A percentile compares a stretch with the other conserved stretches of the same genome.
These are phyloP conservation scores for Diplocarpon mali DNA, from an alignment of 2,329 filamentous ascomycete species.

Conservation along the genomic window DNA sequence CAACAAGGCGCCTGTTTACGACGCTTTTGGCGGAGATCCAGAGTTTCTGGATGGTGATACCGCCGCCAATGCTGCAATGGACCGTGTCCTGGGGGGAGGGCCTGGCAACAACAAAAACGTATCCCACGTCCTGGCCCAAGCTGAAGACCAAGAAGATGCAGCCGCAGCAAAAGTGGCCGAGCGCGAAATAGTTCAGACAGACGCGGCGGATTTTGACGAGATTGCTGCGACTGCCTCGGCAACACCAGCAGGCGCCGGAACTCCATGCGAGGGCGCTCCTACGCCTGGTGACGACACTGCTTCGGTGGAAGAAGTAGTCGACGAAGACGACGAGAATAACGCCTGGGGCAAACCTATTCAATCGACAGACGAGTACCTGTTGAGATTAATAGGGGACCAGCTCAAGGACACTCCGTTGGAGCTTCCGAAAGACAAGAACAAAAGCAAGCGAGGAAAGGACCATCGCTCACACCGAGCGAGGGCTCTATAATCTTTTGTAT, in stretches of 20 bases:
- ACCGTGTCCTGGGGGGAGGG: constrained; percentile 58
- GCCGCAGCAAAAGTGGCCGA: constrained; percentile 78
- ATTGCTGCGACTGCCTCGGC: constrained; percentile 32
- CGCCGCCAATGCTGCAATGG: constrained; percentile 73
- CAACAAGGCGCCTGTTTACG: constrained; percentile 60
- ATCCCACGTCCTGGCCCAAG: constrained; percentile 69
- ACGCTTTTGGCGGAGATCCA: constrained; percentile 50
- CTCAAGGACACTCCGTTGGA: constrained; percentile 49
- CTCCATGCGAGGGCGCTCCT: constrained; percentile 19
- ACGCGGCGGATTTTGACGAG: constrained; percentile 77
- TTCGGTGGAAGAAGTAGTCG: constrained; percentile 12
- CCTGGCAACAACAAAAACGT: constrained; percentile 49
- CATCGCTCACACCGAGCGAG: constrained; percentile 24
- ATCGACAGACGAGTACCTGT: constrained; percentile 66
- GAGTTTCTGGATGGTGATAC: constrained; percentile 50
- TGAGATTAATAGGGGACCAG: constrained; percentile 54
- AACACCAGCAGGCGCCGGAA: constrained; percentile 22
- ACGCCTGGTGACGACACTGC: constrained; percentile 34
- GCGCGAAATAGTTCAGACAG: constrained; percentile 73
- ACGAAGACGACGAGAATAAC: constrained; percentile 40
- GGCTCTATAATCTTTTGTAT: constrained; percentile 15
- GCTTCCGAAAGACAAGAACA: constrained; percentile 54
- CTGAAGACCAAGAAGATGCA: constrained; percentile 87
- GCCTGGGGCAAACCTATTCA: constrained; percentile 46
- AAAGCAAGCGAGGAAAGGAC: constrained; percentile 37